phyloP scores from a whole-genome alignment of 306 rosid species.

The Argentina anserina region DNA sequence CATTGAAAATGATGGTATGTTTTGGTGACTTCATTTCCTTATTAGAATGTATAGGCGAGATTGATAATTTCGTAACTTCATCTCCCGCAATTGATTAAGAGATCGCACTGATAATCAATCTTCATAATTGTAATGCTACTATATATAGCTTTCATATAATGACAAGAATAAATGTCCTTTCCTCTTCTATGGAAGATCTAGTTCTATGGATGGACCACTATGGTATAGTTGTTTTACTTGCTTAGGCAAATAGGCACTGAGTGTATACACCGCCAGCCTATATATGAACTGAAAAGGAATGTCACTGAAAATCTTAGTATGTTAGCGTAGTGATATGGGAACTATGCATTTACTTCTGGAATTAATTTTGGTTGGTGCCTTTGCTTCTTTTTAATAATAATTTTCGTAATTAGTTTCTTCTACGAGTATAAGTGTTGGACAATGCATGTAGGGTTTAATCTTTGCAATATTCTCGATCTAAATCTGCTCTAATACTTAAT shows the following conservation, averaged over 20 bases:
- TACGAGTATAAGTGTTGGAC: not conserved
- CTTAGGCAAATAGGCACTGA: conserved; percentile 9
- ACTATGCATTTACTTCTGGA: not conserved
- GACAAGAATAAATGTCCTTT: not conserved
- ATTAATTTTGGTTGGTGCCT: not conserved
- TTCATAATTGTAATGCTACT: not conserved
- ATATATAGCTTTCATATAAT: not conserved
- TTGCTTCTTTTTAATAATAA: not conserved
- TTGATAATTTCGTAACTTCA: not conserved
- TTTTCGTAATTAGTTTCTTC: not conserved
- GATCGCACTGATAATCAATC: not conserved
- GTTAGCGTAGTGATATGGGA: conserved; percentile 10
- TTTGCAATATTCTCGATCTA: not conserved
- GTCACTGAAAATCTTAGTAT: not conserved
- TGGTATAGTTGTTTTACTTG: not conserved
- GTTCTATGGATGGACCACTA: not conserved
- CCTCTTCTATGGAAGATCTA: not conserved
- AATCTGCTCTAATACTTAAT: not conserved
- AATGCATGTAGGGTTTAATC: not conserved
- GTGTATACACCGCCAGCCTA: conserved; percentile 7
- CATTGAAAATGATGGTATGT: not conserved
- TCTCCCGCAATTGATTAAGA: not conserved
- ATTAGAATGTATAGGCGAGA: not conserved
- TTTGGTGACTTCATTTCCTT: not conserved
- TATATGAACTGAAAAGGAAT: not conserved